A percentile compares a stretch with the other conserved stretches of the same genome.
Evolutionary conservation across 2,329 filamentous ascomycete species (phyloP).

Genomic region (Amylocarpus encephaloides): DNA sequence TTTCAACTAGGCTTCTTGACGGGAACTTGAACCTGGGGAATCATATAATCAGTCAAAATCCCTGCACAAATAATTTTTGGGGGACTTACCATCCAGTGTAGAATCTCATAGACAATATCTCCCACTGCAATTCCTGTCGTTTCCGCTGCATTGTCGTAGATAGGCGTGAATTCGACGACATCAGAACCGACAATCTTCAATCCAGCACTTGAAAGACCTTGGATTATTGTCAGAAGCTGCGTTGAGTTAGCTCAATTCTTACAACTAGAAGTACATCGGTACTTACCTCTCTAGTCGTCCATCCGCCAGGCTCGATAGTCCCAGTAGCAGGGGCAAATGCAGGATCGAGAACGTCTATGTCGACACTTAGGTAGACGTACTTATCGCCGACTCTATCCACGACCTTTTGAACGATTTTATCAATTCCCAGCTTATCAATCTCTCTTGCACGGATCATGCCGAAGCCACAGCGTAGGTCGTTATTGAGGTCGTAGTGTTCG

Average conservation of each 20-base stretch:
- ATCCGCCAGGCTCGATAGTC: constrained; percentile 30
- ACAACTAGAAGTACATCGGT: background rate
- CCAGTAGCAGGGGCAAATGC: constrained; percentile 30
- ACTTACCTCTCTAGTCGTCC: constrained; percentile 30
- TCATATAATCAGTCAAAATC: background rate
- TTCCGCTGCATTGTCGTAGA: constrained; percentile 30
- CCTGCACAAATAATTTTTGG: background rate
- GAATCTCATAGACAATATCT: constrained; percentile 27
- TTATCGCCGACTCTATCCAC: constrained; percentile 26
- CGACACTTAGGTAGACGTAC: constrained; percentile 29
- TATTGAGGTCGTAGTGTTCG: constrained; percentile 26
- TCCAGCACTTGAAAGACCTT: constrained; percentile 24
- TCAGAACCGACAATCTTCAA: constrained; percentile 31
- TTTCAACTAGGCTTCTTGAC: background rate
- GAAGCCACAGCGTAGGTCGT: constrained; percentile 29
- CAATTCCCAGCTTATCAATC: constrained; percentile 25
- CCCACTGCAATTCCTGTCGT: constrained; percentile 27
- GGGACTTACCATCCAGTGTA: constrained; percentile 28
- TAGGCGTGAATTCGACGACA: constrained; percentile 30
- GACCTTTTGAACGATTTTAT: constrained; percentile 24
- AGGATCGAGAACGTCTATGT: constrained; percentile 30
- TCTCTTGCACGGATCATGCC: constrained; percentile 26
- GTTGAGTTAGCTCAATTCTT: background rate
- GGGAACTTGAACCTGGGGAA: background rate
- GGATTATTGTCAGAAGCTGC: constrained; percentile 27